Evolutionary conservation across 2,329 filamentous ascomycete species (phyloP).

Genomic region (Fusarium sp.): DNA sequence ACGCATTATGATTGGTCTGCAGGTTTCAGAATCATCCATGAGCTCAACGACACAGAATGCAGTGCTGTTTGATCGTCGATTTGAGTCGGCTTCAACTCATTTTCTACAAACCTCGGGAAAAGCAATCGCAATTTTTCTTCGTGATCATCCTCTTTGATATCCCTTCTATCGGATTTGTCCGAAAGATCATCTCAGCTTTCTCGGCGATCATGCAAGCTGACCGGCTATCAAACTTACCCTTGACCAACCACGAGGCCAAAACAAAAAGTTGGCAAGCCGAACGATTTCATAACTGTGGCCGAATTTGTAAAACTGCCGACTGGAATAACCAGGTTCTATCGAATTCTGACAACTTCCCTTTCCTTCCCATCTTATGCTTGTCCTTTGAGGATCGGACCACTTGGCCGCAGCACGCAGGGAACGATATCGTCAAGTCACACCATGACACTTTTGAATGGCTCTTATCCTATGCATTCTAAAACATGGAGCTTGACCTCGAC

Average conservation of each 20-base stretch:
- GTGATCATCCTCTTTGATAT: background rate
- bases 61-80: slow-evolving; percentile 12
- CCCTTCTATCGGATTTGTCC: slow-evolving; percentile 6
- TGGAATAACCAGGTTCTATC: background rate
- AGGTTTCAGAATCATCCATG: background rate
- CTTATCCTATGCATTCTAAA: background rate
- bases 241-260: slow-evolving; percentile 6
- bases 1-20: slow-evolving; percentile 17
- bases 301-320: background rate
- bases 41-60: slow-evolving; percentile 16
- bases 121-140: background rate
- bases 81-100: background rate
- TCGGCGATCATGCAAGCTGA: slow-evolving; percentile 4
- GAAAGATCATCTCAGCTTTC: background rate
- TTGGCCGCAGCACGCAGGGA: background rate
- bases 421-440: background rate
- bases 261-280: background rate
- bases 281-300: background rate
- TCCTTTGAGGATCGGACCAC: background rate
- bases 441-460: background rate
- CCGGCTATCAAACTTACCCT: slow-evolving; percentile 5
- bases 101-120: background rate
- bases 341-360: background rate
- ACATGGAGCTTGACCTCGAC: background rate
- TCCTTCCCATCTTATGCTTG: too few relatives aligned